Percentiles rank a stretch among this genome's conserved stretches.
These are phyloP conservation scores for Corylus heterophylla DNA, from an alignment of 306 rosid species.

Conservation along the genomic window DNA sequence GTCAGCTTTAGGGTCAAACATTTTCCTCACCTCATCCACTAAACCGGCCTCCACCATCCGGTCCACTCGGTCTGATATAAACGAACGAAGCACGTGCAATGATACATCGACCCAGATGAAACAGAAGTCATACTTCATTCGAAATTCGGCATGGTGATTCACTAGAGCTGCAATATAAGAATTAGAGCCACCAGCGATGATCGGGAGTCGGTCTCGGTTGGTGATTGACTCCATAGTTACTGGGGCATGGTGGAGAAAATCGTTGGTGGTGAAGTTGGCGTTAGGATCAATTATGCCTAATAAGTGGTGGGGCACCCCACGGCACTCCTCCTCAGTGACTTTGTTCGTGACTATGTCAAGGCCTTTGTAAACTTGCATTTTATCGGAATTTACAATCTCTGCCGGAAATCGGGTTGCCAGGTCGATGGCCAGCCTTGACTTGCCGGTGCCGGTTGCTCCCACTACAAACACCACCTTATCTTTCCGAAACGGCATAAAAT, in stretches of 20 bases:
- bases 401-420: constrained; percentile 34
- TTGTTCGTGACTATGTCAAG: constrained; percentile 48
- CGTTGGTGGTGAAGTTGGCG: constrained; percentile 34
- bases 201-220: constrained; percentile 28
- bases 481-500: constrained; percentile 17
- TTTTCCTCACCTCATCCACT: constrained; percentile 37
- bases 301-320: constrained; percentile 67
- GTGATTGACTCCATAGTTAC: constrained; percentile 33
- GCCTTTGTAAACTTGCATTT: constrained; percentile 53
- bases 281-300: constrained; percentile 43
- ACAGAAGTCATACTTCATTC: constrained; percentile 32
- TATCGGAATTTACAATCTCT: constrained; percentile 53
- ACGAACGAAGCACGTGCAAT: constrained; percentile 26
- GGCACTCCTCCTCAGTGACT: constrained; percentile 44
- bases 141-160: constrained; percentile 28
- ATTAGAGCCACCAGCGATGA: constrained; percentile 53
- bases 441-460: constrained; percentile 58
- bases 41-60: constrained; percentile 44
- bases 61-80: constrained; percentile 47
- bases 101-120: constrained; percentile 46
- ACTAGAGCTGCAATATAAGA: constrained; percentile 38
- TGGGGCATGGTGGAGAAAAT: constrained; percentile 37
- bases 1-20: constrained; percentile 34
- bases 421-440: constrained; percentile 51
- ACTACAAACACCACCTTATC: constrained; percentile 49